Conservation (phyloP, 805 yeast genomes). For the Schizosaccharomyces pombe region DNA sequence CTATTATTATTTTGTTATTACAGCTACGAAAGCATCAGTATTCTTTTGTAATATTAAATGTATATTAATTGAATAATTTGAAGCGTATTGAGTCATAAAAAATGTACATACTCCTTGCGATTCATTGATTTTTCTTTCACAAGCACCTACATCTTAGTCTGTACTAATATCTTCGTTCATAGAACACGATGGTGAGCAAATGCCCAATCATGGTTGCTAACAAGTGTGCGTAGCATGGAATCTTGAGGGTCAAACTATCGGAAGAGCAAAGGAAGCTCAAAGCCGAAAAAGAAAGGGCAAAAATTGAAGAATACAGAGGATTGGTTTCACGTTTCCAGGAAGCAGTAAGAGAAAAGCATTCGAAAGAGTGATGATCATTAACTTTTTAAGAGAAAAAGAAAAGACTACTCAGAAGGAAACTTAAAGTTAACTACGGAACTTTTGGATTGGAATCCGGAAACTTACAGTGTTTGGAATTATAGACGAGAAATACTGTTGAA, state of each 20-base stretch:
- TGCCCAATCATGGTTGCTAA: not conserved
- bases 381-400: not conserved
- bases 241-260: not conserved
- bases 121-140: no score
- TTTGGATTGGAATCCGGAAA: conserved; percentile 54
- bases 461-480: conserved; percentile 74
- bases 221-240: not conserved
- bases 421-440: conserved; percentile 34
- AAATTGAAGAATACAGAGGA: not conserved
- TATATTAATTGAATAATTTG: no score
- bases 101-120: no score
- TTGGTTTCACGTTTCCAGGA: not conserved
- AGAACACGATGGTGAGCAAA: not conserved
- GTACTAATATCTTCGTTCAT: no score
- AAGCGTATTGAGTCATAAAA: no score
- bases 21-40: no score
- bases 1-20: no score
- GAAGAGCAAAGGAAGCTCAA: not conserved
- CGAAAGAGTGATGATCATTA: not conserved
- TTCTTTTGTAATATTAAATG: no score
- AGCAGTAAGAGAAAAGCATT: not conserved
- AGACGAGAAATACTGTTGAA: conserved; percentile 43
- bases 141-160: no score
- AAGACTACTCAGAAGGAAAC: conserved; percentile 16
- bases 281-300: not conserved